Conservation (phyloP, 495 filamentous ascomycete species). For the Penicillium psychrofluorescens region DNA sequence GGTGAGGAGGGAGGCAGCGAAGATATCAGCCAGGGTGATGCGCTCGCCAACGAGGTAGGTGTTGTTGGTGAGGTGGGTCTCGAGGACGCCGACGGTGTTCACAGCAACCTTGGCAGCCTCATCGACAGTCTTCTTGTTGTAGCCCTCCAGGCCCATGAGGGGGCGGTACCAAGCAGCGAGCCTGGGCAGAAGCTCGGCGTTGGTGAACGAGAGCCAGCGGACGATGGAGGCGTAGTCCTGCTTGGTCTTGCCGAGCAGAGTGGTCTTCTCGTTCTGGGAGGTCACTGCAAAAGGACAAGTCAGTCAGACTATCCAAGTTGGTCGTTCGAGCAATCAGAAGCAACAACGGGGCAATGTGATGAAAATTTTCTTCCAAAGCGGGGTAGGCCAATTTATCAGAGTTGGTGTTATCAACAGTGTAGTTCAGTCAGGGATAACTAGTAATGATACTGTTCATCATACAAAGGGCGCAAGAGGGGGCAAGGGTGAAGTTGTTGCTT, state of each 20-base stretch:
- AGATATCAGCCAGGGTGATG: slow-evolving; percentile 91
- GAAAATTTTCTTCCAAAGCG: slow-evolving; percentile 18
- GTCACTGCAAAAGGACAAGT: slow-evolving; percentile 58
- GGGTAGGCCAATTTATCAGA: slow-evolving; percentile 47
- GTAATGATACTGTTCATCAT: slow-evolving; percentile 71
- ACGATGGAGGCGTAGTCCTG: slow-evolving; percentile 98
- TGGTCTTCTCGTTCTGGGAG: slow-evolving; percentile 99
- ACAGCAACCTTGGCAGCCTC: slow-evolving; percentile 59
- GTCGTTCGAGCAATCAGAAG: slow-evolving; percentile 12
- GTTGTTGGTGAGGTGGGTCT: slow-evolving; percentile 82
- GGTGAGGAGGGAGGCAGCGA: slow-evolving; percentile 61
- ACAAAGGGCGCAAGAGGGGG: slow-evolving; percentile 13
- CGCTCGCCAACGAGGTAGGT: slow-evolving; percentile 98
- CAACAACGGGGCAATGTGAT: slow-evolving; percentile 11
- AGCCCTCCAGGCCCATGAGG: slow-evolving; percentile 69
- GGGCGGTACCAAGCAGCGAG: slow-evolving; percentile 85
- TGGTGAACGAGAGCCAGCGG: slow-evolving; percentile 91
- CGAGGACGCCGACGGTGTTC: slow-evolving; percentile 62
- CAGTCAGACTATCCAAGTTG: slow-evolving; percentile 12
- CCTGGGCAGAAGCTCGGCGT: slow-evolving; percentile 69
- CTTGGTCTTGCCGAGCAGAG: slow-evolving; percentile 98
- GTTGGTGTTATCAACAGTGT: slow-evolving; percentile 67
- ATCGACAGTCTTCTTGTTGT: slow-evolving; percentile 97
- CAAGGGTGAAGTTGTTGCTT: slow-evolving; percentile 1
- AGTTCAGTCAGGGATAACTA: slow-evolving; percentile 99